These are phyloP conservation scores for Metschnikowia lunata DNA, from an alignment of 805 yeast genomes.

Conservation along the genomic window DNA sequence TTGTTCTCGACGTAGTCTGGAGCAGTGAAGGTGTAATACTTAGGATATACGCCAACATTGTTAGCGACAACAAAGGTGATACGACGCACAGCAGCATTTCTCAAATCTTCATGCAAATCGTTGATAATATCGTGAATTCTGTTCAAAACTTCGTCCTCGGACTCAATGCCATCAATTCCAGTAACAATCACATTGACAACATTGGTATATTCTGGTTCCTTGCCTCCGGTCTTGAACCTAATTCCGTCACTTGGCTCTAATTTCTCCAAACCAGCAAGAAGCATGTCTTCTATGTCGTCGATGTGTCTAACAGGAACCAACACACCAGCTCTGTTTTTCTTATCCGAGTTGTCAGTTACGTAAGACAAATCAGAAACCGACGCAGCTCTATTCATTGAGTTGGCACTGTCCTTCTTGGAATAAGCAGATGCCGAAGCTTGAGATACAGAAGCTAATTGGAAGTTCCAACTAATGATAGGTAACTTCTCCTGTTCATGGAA, in stretches of 20 bases:
- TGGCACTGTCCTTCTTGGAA: slow-evolving; percentile 35
- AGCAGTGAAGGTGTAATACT: slow-evolving; percentile 91
- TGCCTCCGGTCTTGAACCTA: slow-evolving; percentile 29
- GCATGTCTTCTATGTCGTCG: slow-evolving; percentile 85
- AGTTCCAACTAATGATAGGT: slow-evolving; percentile 83
- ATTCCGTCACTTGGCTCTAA: slow-evolving; percentile 50
- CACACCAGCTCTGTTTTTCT: slow-evolving; percentile 78
- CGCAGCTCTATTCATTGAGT: slow-evolving; percentile 70
- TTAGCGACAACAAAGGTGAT: slow-evolving; percentile 86
- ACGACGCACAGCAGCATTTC: slow-evolving; percentile 78
- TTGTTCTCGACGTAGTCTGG: slow-evolving; percentile 82
- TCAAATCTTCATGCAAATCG: slow-evolving; percentile 66
- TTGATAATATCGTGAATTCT: slow-evolving; percentile 62
- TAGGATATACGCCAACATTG: slow-evolving; percentile 83
- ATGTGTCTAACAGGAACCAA: slow-evolving; percentile 75
- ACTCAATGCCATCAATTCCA: slow-evolving; percentile 66
- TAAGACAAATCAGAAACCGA: slow-evolving; percentile 90
- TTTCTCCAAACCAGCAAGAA: slow-evolving; percentile 68
- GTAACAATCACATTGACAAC: slow-evolving; percentile 79
- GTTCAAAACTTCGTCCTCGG: slow-evolving; percentile 63
- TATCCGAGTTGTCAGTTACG: slow-evolving; percentile 67
- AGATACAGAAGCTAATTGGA: slow-evolving; percentile 73
- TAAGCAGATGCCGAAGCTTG: slow-evolving; percentile 74
- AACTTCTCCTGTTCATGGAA: slow-evolving; percentile 40
- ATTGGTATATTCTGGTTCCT: slow-evolving; percentile 53